A percentile compares a stretch with the other conserved stretches of the same genome.
Evolutionary conservation across 179 eudicot species (phyloP).

Genomic region (Dionaea muscipula): DNA sequence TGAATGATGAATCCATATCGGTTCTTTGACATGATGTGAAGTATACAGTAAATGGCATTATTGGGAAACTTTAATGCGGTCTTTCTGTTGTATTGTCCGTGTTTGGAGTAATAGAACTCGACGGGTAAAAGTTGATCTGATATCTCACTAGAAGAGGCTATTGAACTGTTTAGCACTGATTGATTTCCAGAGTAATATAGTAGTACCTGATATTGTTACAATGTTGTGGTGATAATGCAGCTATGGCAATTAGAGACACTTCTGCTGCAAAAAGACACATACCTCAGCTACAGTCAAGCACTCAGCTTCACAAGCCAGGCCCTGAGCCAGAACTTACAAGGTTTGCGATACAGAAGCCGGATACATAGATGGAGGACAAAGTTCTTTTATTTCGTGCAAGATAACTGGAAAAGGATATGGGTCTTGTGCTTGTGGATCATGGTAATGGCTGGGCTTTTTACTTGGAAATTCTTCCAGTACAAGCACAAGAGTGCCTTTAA

Average conservation of each 20-base stretch:
- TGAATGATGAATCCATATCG: too few relatives aligned
- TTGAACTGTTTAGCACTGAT: too few relatives aligned
- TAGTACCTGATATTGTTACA: background rate
- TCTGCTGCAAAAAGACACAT: slow-evolving; percentile 81
- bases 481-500: slow-evolving; percentile 55
- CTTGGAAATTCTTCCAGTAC: slow-evolving; percentile 83
- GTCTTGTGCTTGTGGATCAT: slow-evolving; percentile 64
- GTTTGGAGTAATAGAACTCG: too few relatives aligned
- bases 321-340: slow-evolving; percentile 80
- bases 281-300: slow-evolving; percentile 88
- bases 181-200: too few relatives aligned
- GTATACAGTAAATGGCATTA: too few relatives aligned
- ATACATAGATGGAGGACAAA: slow-evolving; percentile 45
- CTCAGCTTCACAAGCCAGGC: slow-evolving; percentile 88
- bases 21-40: too few relatives aligned
- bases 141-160: too few relatives aligned
- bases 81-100: too few relatives aligned
- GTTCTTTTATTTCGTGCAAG: slow-evolving; percentile 47
- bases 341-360: slow-evolving; percentile 45
- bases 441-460: slow-evolving; percentile 63
- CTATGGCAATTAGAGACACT: slow-evolving; percentile 98
- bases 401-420: slow-evolving; percentile 88
- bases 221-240: slow-evolving; percentile 33
- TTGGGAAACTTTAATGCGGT: too few relatives aligned
- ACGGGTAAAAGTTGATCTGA: too few relatives aligned